phyloP scores from a whole-genome alignment of 176 grass and related monocot species.

The Triticum turgidum region DNA sequence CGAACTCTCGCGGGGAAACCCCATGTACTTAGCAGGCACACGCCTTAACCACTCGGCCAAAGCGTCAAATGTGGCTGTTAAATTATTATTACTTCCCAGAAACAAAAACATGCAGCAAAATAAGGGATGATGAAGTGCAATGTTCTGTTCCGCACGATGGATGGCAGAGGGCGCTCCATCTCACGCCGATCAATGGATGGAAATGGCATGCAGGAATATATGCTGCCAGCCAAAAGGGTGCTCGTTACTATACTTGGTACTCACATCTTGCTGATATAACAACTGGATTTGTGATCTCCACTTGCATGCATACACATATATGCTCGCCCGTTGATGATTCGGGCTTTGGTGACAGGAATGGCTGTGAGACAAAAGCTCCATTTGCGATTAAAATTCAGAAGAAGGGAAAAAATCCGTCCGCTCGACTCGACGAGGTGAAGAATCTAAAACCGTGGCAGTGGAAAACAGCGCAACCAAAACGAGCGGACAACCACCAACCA shows the following conservation, averaged over 20 bases:
- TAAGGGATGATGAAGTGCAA: neutral
- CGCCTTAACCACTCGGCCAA: conserved; percentile 99
- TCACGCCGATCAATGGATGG: no score
- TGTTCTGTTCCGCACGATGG: neutral
- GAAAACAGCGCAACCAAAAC: neutral
- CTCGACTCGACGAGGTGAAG: no score
- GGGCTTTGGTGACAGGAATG: neutral
- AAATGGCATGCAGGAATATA: neutral
- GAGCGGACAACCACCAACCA: neutral
- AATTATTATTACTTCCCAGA: accelerated
- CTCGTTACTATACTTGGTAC: no score
- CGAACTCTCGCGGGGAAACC: conserved; percentile 99
- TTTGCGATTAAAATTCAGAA: no score
- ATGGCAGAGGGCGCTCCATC: neutral
- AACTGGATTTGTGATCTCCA: neutral
- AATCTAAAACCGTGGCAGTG: neutral
- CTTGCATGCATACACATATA: no score
- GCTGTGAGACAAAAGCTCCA: no score
- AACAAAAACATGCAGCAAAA: neutral
- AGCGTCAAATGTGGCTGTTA: conserved; percentile 31
- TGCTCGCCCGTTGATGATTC: neutral
- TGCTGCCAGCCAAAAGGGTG: no score
- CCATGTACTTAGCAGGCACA: conserved; percentile 99
- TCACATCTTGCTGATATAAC: no score
- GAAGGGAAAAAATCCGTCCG: no score